phyloP scores from a whole-genome alignment of 2,329 filamentous ascomycete species.

The Aspergillus tanneri region DNA sequence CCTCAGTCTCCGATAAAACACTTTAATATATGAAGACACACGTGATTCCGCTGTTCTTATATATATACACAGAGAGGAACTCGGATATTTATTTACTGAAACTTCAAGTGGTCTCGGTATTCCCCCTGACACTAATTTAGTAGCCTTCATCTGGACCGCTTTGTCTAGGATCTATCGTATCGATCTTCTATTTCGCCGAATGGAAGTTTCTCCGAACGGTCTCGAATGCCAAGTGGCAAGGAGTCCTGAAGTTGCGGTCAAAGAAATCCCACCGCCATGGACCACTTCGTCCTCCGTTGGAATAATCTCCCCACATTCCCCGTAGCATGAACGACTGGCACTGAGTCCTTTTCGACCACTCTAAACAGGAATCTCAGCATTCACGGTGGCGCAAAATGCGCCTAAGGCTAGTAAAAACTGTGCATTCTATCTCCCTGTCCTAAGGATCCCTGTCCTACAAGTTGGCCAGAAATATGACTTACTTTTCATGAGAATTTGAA shows the following conservation, averaged over 20 bases:
- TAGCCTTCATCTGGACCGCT: neutral
- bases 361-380: neutral
- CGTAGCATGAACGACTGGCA: neutral
- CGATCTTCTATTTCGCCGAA: conserved; percentile 8
- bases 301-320: conserved; percentile 9
- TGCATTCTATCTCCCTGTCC: neutral
- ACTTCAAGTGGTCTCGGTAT: neutral
- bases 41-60: conserved; percentile 4
- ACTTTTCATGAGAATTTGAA: neutral
- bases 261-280: conserved; percentile 21
- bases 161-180: conserved; percentile 1
- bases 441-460: conserved; percentile 4
- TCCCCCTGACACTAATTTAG: neutral
- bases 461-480: neutral
- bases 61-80: neutral
- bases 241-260: conserved; percentile 29
- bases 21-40: neutral
- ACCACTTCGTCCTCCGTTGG: conserved; percentile 3
- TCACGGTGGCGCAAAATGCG: conserved; percentile 8
- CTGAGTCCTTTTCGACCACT: neutral
- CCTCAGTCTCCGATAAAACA: neutral
- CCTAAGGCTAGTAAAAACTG: conserved; percentile 11
- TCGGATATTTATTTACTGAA: neutral
- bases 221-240: conserved; percentile 20
- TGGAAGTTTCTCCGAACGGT: conserved; percentile 6